A percentile compares a stretch with the other conserved stretches of the same genome.
phyloP scores from a whole-genome alignment of 495 filamentous ascomycete species.

The Aspergillus coremiiformis region DNA sequence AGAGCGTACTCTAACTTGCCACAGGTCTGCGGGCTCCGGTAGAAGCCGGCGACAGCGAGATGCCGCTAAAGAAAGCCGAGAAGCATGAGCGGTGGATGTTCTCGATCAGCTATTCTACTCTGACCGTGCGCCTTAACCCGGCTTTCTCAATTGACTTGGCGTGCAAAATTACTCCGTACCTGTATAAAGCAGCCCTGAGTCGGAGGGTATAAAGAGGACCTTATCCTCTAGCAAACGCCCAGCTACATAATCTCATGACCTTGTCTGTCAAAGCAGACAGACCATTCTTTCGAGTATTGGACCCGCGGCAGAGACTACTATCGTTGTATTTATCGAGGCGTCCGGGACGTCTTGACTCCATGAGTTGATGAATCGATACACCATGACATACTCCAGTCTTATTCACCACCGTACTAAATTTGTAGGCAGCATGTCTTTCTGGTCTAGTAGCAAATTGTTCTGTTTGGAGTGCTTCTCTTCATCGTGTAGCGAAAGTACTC shows the following conservation, averaged over 20 bases:
- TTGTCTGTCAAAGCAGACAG: slow-evolving; percentile 10
- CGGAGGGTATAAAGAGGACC: neutral
- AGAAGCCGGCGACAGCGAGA: slow-evolving; percentile 32
- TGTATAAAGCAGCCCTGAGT: slow-evolving; percentile 10
- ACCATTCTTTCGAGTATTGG: slow-evolving; percentile 15
- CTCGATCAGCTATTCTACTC: neutral
- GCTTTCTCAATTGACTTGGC: neutral
- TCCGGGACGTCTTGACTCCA: slow-evolving; percentile 24
- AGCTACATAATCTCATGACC: neutral
- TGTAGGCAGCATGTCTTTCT: neutral
- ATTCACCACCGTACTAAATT: neutral
- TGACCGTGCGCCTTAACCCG: neutral
- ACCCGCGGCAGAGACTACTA: slow-evolving; percentile 10
- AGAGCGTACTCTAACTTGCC: slow-evolving; percentile 2
- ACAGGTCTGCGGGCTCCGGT: slow-evolving; percentile 35
- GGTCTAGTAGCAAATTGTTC: neutral
- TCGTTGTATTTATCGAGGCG: slow-evolving; percentile 20
- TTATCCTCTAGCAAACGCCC: neutral
- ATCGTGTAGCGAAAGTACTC: neutral
- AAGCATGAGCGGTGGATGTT: slow-evolving; percentile 5
- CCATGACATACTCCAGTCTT: slow-evolving; percentile 10
- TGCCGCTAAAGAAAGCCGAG: slow-evolving; percentile 19
- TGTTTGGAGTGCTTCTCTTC: neutral
- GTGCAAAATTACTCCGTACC: slow-evolving; percentile 3
- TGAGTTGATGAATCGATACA: slow-evolving; percentile 30